These are phyloP conservation scores for Dillenia turbinata DNA, from an alignment of 164 flowering plant species.

Conservation along the genomic window DNA sequence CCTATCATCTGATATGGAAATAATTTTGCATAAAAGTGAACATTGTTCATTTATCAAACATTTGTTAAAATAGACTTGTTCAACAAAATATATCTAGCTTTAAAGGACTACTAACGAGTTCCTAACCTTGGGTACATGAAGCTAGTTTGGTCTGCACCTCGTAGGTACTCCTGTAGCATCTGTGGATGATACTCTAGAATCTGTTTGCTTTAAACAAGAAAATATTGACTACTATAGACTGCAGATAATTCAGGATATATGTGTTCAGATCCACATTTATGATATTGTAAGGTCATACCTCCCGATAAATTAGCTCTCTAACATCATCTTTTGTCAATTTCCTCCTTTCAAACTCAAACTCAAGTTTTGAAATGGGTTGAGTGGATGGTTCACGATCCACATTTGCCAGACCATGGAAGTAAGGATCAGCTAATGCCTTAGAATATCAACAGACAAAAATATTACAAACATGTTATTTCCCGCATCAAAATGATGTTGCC, in stretches of 20 bases:
- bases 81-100: no score
- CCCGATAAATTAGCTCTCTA: constrained; percentile 62
- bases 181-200: constrained; percentile 74
- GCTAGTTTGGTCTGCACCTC: constrained; percentile 57
- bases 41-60: neutral
- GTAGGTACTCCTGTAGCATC: constrained; percentile 61
- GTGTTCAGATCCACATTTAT: no score
- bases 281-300: constrained; percentile 10
- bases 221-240: no score
- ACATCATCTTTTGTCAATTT: constrained; percentile 67
- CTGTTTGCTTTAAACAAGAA: no score
- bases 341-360: constrained; percentile 70
- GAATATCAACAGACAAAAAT: constrained; percentile 1
- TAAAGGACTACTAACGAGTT: no score
- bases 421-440: constrained; percentile 64
- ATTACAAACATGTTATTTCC: constrained; percentile 2
- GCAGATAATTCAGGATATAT: no score
- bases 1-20: no score
- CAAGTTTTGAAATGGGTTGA: constrained; percentile 67
- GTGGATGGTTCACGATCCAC: constrained; percentile 70
- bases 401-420: constrained; percentile 58
- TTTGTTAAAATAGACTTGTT: neutral
- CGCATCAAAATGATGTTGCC: neutral
- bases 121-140: constrained; percentile 67
- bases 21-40: no score